Percentiles rank a stretch among this genome's conserved stretches.
Evolutionary conservation across 495 filamentous ascomycete species (phyloP).

Genomic region (Neurospora sp.): DNA sequence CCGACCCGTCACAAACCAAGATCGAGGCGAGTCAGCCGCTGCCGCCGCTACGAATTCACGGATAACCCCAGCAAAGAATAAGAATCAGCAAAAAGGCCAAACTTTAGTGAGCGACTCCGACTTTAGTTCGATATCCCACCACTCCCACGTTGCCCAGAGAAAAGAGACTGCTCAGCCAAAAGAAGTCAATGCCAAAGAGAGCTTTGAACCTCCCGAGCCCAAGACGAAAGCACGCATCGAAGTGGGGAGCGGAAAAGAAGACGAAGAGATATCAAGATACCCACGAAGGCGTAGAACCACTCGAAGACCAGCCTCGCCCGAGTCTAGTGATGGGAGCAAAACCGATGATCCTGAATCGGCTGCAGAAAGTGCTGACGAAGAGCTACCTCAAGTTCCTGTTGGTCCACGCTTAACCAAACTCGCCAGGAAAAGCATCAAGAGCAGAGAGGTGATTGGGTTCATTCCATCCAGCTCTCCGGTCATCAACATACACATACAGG

Average conservation of each 20-base stretch:
- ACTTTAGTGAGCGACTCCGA: neutral
- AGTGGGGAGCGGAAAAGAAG: neutral
- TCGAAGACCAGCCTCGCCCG: neutral
- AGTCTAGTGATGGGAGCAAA: neutral
- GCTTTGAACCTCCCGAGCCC: neutral
- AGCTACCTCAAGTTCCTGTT: slow-evolving; percentile 11
- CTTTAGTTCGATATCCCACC: neutral
- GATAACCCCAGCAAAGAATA: neutral
- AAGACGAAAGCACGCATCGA: neutral
- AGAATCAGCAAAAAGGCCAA: neutral
- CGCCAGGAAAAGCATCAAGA: slow-evolving; percentile 31
- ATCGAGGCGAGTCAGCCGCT: neutral
- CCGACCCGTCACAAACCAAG: neutral
- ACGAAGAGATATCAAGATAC: neutral
- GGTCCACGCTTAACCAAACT: slow-evolving; percentile 25
- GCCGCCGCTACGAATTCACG: neutral
- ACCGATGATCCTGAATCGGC: neutral
- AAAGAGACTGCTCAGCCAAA: neutral
- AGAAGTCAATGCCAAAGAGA: neutral
- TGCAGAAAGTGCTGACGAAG: slow-evolving; percentile 6
- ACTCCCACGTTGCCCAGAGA: neutral
- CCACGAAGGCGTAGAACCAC: neutral
- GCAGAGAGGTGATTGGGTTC: slow-evolving; percentile 35
- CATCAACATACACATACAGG: neutral
- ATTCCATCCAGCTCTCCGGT: slow-evolving; percentile 17